Percentiles rank a stretch among this genome's conserved stretches.
Conservation (phyloP, 495 filamentous ascomycete genomes). For the Neurospora sp. region DNA sequence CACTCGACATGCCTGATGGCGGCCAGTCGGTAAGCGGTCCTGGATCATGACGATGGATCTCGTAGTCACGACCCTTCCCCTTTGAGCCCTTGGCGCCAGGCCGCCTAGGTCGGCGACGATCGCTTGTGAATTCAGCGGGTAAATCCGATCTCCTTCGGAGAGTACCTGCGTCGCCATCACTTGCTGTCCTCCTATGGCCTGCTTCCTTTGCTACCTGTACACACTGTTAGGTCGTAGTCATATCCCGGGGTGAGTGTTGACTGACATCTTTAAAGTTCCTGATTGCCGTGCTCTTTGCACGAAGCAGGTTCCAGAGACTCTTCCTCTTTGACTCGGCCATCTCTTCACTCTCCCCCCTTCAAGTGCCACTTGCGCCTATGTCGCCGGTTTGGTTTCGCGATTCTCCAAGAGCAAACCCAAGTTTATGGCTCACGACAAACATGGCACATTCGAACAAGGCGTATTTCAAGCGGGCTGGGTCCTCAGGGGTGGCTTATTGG, state of each 20-base stretch:
- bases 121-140: neutral
- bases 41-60: slow-evolving; percentile 23
- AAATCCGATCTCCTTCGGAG: slow-evolving; percentile 4
- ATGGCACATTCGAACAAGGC: neutral
- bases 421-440: neutral
- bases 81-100: slow-evolving; percentile 26
- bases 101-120: slow-evolving; percentile 31
- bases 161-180: slow-evolving; percentile 4
- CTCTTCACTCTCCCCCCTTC: neutral
- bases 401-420: neutral
- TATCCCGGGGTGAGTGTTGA: neutral
- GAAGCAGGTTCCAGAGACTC: slow-evolving; percentile 10
- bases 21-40: slow-evolving; percentile 38
- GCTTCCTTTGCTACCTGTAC: slow-evolving; percentile 6
- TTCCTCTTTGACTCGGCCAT: slow-evolving; percentile 9
- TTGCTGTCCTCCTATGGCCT: slow-evolving; percentile 1
- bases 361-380: neutral
- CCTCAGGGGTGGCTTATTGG: neutral
- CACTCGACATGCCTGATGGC: slow-evolving; percentile 30
- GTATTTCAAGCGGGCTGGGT: neutral
- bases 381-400: neutral
- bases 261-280: slow-evolving; percentile 8
- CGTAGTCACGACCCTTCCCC: slow-evolving; percentile 32
- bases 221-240: neutral
- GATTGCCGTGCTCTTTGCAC: slow-evolving; percentile 9